These are phyloP conservation scores for Plenodomus biglobosus DNA, from an alignment of 2,329 filamentous ascomycete species.

Conservation along the genomic window DNA sequence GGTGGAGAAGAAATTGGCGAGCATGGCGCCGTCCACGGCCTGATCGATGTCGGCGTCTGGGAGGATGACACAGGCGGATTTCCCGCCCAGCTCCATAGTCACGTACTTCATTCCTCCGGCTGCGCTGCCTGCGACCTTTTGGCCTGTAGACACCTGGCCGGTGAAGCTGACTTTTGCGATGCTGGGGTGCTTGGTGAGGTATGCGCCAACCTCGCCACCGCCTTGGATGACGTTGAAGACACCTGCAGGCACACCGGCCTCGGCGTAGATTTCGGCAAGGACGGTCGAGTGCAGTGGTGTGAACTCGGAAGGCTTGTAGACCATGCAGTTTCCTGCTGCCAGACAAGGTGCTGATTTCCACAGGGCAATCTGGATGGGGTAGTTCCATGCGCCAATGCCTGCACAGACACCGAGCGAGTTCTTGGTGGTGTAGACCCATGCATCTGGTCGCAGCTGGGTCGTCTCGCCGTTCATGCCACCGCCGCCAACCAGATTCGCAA, in stretches of 20 bases:
- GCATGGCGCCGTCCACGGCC: conserved; percentile 88
- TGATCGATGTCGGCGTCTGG: conserved; percentile 76
- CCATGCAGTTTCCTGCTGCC: conserved; percentile 84
- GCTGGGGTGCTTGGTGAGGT: conserved; percentile 68
- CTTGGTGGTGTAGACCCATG: conserved; percentile 82
- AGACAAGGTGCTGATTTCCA: conserved; percentile 89
- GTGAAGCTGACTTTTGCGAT: conserved; percentile 90
- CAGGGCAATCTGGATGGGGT: conserved; percentile 84
- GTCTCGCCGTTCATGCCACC: conserved; percentile 81
- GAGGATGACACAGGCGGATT: conserved; percentile 77
- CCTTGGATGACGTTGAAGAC: conserved; percentile 89
- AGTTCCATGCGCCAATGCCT: conserved; percentile 90
- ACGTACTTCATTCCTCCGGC: conserved; percentile 83
- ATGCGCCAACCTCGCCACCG: conserved; percentile 73
- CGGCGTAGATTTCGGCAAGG: conserved; percentile 73
- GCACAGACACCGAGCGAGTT: conserved; percentile 80
- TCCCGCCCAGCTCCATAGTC: conserved; percentile 89
- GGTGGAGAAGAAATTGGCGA: conserved; percentile 90
- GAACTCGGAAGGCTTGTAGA: conserved; percentile 88
- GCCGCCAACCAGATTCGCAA: conserved; percentile 74
- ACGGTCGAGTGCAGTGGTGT: conserved; percentile 79
- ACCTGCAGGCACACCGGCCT: conserved; percentile 77
- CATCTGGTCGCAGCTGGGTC: conserved; percentile 70
- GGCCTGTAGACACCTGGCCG: conserved; percentile 79
- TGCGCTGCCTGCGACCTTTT: conserved; percentile 76